These are phyloP conservation scores for Ganoderma leucocontextum DNA, from an alignment of 1,284 basidiomycete species.

Conservation along the genomic window DNA sequence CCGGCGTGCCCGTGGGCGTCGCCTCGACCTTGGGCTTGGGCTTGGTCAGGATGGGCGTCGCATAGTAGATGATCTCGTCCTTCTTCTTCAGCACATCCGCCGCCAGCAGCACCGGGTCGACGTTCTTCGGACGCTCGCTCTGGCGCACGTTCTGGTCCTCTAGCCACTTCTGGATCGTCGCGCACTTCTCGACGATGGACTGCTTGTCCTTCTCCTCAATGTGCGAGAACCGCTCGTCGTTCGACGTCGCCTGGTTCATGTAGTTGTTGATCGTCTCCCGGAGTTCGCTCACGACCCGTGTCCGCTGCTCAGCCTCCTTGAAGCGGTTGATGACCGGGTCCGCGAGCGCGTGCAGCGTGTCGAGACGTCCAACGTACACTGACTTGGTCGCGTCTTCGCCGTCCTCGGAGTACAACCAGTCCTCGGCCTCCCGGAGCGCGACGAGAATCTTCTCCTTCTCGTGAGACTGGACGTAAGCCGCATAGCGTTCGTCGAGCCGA, in stretches of 20 bases:
- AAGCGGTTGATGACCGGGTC: slow-evolving; percentile 86
- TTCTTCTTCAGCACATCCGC: slow-evolving; percentile 87
- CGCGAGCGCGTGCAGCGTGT: slow-evolving; percentile 82
- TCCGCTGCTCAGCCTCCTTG: slow-evolving; percentile 84
- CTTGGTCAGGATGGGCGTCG: slow-evolving; percentile 87
- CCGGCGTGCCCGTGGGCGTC: slow-evolving; percentile 43
- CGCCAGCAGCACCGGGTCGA: slow-evolving; percentile 82
- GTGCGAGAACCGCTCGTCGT: slow-evolving; percentile 87
- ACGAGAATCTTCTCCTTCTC: slow-evolving; percentile 83
- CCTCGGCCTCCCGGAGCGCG: slow-evolving; percentile 81
- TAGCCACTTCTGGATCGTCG: slow-evolving; percentile 91
- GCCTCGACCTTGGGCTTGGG: slow-evolving; percentile 76
- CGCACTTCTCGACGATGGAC: slow-evolving; percentile 80
- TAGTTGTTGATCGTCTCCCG: slow-evolving; percentile 89
- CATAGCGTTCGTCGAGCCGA: slow-evolving; percentile 90
- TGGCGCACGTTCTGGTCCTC: slow-evolving; percentile 89
- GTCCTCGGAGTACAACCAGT: slow-evolving; percentile 96
- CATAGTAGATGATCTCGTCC: slow-evolving; percentile 89
- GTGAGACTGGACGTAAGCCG: slow-evolving; percentile 70
- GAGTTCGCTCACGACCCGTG: slow-evolving; percentile 72
- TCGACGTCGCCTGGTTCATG: slow-evolving; percentile 80
- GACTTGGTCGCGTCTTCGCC: slow-evolving; percentile 96
- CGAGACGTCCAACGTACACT: slow-evolving; percentile 68
- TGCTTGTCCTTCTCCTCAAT: slow-evolving; percentile 90
- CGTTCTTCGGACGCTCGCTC: slow-evolving; percentile 86